Evolutionary conservation across 805 yeast genomes (phyloP), one percentile per base, ranked within the genome.

Genomic region (Yarrowia alimentaria): DNA sequence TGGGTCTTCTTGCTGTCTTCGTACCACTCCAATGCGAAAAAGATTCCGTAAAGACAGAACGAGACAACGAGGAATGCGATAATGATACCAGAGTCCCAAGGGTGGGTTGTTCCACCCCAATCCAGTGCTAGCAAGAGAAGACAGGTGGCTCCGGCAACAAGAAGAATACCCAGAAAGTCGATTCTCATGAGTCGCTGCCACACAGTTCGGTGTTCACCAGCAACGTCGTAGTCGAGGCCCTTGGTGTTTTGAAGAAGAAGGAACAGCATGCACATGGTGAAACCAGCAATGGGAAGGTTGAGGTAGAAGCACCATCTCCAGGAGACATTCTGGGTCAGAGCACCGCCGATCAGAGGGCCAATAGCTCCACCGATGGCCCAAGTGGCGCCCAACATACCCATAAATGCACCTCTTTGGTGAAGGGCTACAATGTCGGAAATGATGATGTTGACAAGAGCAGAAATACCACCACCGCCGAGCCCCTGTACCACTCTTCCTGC

Each of bases 401-500:
- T 54, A 17, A 54, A 55, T 30, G 57, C 22, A 4, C 63, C 61
- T 30, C 64, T 13, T 25, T 58, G 52, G 12, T 51, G 43, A 25
- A 59, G 18, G 2, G 63, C 61, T 6, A 60, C 54, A 28, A 59
- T 49, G 38, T 80, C 84, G 2, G 81, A 69, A 9, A 74, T 69
- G 25, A 82, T 77, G 24, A 80, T 75, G 53, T 74, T 68, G 6
- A 71, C 73, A 63, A 78, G 66, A 1, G 79, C 67, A 56, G 76
- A 80, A 29, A 81, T 72, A 19, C 83, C 82, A 29, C 84, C 80
- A 11, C 81, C 85, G n/a, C 88, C 89, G 26, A 79, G 60, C 45
- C 89, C 89, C 51, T 79, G 79, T 11, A 82, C 64, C 7, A 77
- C 80, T 61, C 88, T 68, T 1, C 85, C 87, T 3, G 77, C 85